phyloP scores from a whole-genome alignment of 2,329 filamentous ascomycete genomes.

The Sporothrix dimorphospora region DNA sequence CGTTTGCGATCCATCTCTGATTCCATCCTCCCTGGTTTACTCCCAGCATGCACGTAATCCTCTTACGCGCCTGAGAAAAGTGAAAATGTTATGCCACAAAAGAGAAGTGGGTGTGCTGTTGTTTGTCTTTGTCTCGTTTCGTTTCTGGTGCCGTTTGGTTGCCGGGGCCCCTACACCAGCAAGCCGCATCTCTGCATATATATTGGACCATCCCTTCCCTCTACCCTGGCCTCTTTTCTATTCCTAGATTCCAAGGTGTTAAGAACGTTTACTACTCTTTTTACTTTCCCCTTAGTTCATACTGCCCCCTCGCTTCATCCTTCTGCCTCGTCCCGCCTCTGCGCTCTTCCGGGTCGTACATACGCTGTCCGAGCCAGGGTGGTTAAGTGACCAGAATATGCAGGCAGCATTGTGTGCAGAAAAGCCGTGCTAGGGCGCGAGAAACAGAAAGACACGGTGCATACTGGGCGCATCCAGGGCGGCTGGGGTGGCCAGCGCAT shows the following conservation, averaged over 20 bases:
- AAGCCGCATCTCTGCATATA: conserved; percentile 24
- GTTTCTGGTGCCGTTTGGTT: neutral
- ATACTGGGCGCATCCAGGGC: neutral
- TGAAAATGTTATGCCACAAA: neutral
- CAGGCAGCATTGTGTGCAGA: neutral
- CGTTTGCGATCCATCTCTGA: neutral
- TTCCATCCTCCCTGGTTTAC: neutral
- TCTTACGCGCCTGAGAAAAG: neutral
- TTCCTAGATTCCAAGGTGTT: neutral
- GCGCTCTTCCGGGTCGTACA: neutral
- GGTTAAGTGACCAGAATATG: neutral
- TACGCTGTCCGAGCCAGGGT: neutral
- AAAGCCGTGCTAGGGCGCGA: neutral
- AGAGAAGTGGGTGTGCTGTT: neutral
- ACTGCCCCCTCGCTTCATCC: conserved; percentile 2
- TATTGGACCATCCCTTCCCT: neutral
- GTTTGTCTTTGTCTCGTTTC: neutral
- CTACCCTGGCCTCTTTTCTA: conserved; percentile 1
- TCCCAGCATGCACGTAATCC: neutral
- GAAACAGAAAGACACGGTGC: neutral
- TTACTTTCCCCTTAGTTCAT: neutral
- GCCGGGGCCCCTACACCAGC: neutral
- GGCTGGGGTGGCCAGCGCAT: neutral
- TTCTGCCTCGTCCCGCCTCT: neutral
- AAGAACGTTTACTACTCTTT: neutral